Evolutionary conservation across 768 basidiomycete species (phyloP).

Genomic region (Mycena metata): DNA sequence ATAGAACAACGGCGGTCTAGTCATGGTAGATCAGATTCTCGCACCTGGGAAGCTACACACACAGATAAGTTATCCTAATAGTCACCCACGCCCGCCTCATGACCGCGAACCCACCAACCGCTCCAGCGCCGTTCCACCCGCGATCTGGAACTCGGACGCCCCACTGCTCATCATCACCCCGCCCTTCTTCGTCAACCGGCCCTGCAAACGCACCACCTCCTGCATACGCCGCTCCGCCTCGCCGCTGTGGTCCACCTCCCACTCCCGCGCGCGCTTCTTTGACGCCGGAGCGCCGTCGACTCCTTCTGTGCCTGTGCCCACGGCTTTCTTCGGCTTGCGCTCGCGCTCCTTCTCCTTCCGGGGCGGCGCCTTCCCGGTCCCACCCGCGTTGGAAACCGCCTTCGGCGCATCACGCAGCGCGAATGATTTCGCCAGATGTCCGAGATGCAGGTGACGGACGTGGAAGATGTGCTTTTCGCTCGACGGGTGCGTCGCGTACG

Average conservation of each 20-base stretch:
- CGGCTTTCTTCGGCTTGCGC: conserved; percentile 38
- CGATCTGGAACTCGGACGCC: conserved; percentile 84
- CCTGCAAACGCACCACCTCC: conserved; percentile 85
- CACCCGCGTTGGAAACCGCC: conserved; percentile 52
- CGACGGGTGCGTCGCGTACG: conserved; percentile 96
- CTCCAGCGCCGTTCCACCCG: conserved; percentile 72
- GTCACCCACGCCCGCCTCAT: conserved; percentile 12
- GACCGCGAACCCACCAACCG: conserved; percentile 59
- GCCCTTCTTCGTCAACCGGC: conserved; percentile 82
- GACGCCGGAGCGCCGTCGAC: conserved; percentile 39
- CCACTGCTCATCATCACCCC: conserved; percentile 81
- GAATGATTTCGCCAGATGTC: conserved; percentile 94
- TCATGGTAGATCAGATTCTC: conserved; percentile 25
- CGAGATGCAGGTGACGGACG: conserved; percentile 92
- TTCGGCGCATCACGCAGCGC: conserved; percentile 89
- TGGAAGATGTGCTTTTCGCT: conserved; percentile 98
- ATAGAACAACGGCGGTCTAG: background rate
- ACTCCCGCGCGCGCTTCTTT: conserved; percentile 48
- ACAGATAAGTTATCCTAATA: background rate
- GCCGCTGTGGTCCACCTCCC: conserved; percentile 59
- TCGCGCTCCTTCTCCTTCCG: conserved; percentile 39
- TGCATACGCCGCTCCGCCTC: conserved; percentile 90
- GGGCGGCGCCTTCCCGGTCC: conserved; percentile 26
- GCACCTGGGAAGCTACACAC: conserved; percentile 13
- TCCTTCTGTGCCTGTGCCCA: conserved; percentile 40